Evolutionary conservation across 1,284 basidiomycete species (phyloP), one percentile per base, ranked within the genome.

Genomic region (Trichosporon ovoides): DNA sequence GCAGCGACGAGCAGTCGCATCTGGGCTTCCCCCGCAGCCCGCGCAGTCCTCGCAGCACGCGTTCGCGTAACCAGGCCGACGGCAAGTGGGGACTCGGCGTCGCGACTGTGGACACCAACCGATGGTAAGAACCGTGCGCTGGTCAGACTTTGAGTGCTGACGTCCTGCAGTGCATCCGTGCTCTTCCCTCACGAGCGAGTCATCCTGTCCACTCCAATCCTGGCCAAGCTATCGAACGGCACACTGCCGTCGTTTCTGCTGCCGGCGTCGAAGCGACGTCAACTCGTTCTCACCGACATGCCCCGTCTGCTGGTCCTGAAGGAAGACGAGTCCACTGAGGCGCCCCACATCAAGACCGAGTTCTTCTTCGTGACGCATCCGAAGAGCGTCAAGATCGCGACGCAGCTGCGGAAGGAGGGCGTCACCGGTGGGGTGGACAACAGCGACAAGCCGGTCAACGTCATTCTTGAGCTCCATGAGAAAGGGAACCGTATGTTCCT

Each of bases 221-320:
- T 65, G 61, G 68, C 69, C 59, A 76, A 72, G 62, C 73, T 71
- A 62, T 56, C 71, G 62, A 57, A 74, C 63, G 49, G 62, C 51
- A 69, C 67, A 36, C 63, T 76, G 46, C 72, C 72, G 4, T 60
- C 66, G 1, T 75, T 80, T 69, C 58, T 78, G 60, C 54, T 80
- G 67, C 65, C 68, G 12, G 62, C 69, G 9, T 57, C 69, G 13
- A 79, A 80, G 37, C 75, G 80, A 4, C 76, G 76, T 11, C 70
- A 78, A 43, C 70, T 83, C 38, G 72, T 82, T 31, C 66, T 83
- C 2, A 83, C 81, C 16, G 80, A 80, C 63, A 78, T 80, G 52
- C 81, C 81, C 4, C 71, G 81, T 7, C 68, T 83, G n/a, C 68
- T 82, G 10, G 79, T 78, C 55, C 77, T 81, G 66, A 81, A 81